phyloP scores from a whole-genome alignment of 768 basidiomycete species.

The Goffeauzyma gilvescens region DNA sequence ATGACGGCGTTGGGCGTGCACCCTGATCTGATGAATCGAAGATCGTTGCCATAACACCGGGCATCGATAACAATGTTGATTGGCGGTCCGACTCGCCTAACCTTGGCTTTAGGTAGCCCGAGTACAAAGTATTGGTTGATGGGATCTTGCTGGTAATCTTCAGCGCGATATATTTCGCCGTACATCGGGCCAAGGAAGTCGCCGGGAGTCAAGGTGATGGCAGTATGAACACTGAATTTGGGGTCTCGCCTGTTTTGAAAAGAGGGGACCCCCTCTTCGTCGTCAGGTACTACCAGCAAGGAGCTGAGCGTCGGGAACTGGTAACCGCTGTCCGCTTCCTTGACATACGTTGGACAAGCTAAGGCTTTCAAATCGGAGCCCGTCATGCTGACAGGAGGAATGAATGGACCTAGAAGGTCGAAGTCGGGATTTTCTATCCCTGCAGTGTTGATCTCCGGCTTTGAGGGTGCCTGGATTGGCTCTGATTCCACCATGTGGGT shows the following conservation, averaged over 20 bases:
- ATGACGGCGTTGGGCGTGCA: constrained; percentile 52
- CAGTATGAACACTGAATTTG: constrained; percentile 47
- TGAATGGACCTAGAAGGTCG: constrained; percentile 21
- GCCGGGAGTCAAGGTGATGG: constrained; percentile 40
- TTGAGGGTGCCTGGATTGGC: too few relatives aligned
- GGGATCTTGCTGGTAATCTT: constrained; percentile 54
- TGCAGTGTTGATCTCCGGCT: too few relatives aligned
- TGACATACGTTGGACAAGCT: constrained; percentile 11
- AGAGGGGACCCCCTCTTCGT: constrained; percentile 10
- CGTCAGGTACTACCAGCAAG: constrained; percentile 1
- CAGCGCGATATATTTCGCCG: constrained; percentile 46
- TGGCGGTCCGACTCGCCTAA: constrained; percentile 58
- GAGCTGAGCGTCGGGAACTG: background rate
- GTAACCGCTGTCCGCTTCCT: constrained; percentile 17
- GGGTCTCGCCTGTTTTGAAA: constrained; percentile 2
- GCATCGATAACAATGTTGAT: constrained; percentile 63
- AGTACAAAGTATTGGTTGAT: constrained; percentile 59
- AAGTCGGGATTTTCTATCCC: constrained; percentile 15
- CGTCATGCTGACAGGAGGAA: constrained; percentile 21
- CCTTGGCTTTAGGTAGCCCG: constrained; percentile 66
- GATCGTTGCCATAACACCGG: constrained; percentile 47
- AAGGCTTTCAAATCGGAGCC: constrained; percentile 13
- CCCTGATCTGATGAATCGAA: constrained; percentile 46
- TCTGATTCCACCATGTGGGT: background rate
- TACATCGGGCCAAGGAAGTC: constrained; percentile 47